Evolutionary conservation across 306 rosid species (phyloP), one percentile per base, ranked within the genome.

Genomic region (Nissolia schottii): DNA sequence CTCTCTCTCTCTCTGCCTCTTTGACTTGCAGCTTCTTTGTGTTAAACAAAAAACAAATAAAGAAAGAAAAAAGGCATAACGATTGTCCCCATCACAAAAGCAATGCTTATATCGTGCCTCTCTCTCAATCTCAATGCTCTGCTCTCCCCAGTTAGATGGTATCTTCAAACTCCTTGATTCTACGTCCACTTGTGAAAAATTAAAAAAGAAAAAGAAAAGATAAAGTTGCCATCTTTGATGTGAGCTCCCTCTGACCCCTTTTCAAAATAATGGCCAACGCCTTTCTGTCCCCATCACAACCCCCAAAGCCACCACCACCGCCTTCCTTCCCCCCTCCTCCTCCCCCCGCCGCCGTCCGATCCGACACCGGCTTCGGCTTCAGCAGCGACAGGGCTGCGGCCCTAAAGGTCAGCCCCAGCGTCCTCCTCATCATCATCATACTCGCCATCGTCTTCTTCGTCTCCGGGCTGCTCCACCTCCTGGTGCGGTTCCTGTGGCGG

Each of bases 401-500:
- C 8, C 67, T 74, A 9, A 79, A 67, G 79, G 83, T 79, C 15
- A 91, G 92, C 79, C 99, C 99, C 0, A 85, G 96, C 51, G 50
- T 91, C 5, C 83, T 95, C 1, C 85, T 95, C 14, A 77, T 89
- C 16, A 91, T 95, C n/a, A 84, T 88, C 24, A 89, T 95, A 34
- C 74, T 91, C 2, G 93, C 99, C 7, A 83, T 91, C 12, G 85
- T 95, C 56, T 91, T 95, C 96, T 95, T 95, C 73, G 79, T 91
- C 62, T 89, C 99, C 61, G 97, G 97, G 54, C 77, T 95, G 72
- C 96, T 95, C 24, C 99, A 95, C 74, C 99, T 91, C 0, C 89
- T 95, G 0, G 87, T 95, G 20, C 84, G 99, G 82, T 91, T 86
- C 45, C 90, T 94, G 1, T 58, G 87, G 81, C 79, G 90, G 50